A percentile compares a stretch with the other conserved stretches of the same genome.
These are phyloP conservation scores for Calonectria hawksworthii DNA, from an alignment of 2,329 filamentous ascomycete genomes.

Conservation along the genomic window DNA sequence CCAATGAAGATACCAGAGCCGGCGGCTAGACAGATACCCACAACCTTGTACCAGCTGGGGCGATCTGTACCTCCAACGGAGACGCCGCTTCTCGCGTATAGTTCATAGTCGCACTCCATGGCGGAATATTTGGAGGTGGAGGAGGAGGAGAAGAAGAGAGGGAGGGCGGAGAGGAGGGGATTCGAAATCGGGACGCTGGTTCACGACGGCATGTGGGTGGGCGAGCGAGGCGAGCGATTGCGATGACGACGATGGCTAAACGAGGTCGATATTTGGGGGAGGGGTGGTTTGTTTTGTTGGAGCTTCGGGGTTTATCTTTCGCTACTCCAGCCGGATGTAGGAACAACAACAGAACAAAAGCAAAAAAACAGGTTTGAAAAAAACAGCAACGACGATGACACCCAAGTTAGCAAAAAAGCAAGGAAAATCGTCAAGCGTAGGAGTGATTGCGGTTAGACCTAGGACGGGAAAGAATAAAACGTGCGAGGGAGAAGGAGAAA, in stretches of 20 bases:
- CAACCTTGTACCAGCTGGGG: conserved; percentile 79
- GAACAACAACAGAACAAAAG: conserved; percentile 6
- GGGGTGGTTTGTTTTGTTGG: conserved; percentile 2
- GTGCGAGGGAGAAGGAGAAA: background rate
- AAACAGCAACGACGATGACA: background rate
- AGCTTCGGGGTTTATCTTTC: background rate
- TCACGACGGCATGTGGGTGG: conserved; percentile 45
- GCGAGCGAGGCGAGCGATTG: conserved; percentile 33
- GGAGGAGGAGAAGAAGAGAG: conserved; percentile 15
- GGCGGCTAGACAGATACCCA: conserved; percentile 89
- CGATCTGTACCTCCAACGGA: conserved; percentile 47
- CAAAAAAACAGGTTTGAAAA: background rate
- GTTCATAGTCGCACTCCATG: conserved; percentile 40
- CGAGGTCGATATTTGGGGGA: background rate
- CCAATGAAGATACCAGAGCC: conserved; percentile 94
- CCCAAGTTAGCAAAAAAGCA: background rate
- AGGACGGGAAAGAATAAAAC: background rate
- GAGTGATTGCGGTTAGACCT: background rate
- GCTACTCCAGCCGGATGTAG: background rate
- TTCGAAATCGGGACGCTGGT: conserved; percentile 29
- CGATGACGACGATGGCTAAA: conserved; percentile 35
- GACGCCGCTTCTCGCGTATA: conserved; percentile 41
- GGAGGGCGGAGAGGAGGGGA: conserved; percentile 10
- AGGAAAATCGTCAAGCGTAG: conserved; percentile 3
- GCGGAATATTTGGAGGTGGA: background rate